Conservation (phyloP, 1,139 yeast species). For the Geotrichum histeridarum region DNA sequence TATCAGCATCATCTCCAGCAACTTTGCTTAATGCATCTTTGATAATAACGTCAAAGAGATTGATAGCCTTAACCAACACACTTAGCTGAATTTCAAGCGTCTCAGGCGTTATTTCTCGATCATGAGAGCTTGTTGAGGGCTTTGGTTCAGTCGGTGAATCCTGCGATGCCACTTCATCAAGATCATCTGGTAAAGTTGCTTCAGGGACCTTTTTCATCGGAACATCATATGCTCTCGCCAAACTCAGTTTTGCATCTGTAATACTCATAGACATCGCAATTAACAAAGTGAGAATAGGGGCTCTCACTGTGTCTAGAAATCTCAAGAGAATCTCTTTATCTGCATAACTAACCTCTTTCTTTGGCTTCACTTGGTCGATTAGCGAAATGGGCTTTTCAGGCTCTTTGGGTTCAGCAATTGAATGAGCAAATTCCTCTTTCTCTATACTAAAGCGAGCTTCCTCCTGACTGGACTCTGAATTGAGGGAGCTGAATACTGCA, state of each 20-base stretch:
- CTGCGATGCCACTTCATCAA: constrained; percentile 1
- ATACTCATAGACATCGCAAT: constrained; percentile 36
- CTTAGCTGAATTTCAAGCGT: constrained; percentile 33
- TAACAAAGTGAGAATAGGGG: constrained; percentile 37
- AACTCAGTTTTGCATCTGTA: constrained; percentile 33
- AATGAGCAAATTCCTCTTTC: not conserved
- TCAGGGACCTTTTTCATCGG: constrained; percentile 21
- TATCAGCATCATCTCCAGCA: constrained; percentile 16
- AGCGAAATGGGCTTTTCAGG: constrained; percentile 3
- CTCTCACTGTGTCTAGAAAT: constrained; percentile 35
- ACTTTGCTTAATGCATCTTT: constrained; percentile 24
- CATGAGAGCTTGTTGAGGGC: constrained; percentile 31
- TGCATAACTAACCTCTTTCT: constrained; percentile 39
- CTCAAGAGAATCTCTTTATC: constrained; percentile 35
- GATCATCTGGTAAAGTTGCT: constrained; percentile 2
- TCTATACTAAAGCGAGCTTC: not conserved
- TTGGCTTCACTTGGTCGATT: constrained; percentile 24
- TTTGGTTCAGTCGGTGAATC: constrained; percentile 6
- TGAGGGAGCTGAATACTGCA: constrained; percentile 30
- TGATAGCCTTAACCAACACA: constrained; percentile 34
- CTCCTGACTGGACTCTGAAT: not conserved
- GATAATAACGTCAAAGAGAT: constrained; percentile 34
- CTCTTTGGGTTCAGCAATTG: constrained; percentile 8
- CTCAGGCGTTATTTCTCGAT: constrained; percentile 27
- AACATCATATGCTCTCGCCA: constrained; percentile 44